These are phyloP conservation scores for Sporobolomyces phaffii DNA, from an alignment of 768 basidiomycete genomes.

Conservation along the genomic window DNA sequence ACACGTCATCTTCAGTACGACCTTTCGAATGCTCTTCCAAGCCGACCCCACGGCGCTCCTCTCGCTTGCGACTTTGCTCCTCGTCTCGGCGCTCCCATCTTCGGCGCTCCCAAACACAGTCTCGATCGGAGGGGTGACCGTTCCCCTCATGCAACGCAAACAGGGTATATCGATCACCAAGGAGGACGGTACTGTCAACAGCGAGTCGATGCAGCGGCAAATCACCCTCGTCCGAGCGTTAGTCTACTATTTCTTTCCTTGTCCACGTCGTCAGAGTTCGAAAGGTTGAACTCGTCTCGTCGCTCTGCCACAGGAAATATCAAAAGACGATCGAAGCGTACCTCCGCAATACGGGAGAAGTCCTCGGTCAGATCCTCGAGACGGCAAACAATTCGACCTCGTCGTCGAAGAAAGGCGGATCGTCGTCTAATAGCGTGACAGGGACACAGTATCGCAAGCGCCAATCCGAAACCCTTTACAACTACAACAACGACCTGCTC, in stretches of 20 bases:
- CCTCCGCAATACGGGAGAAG: conserved; percentile 19
- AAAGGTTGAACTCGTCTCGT: background rate
- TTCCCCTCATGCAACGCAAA: conserved; percentile 13
- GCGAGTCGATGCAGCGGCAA: conserved; percentile 12
- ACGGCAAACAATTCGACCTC: conserved; percentile 7
- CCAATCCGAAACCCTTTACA: conserved; percentile 10
- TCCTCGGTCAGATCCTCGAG: conserved; percentile 12
- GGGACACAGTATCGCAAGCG: conserved; percentile 1
- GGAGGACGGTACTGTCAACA: conserved; percentile 25
- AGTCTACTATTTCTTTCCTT: background rate
- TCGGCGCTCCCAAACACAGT: background rate
- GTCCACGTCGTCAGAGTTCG: too few species aligned
- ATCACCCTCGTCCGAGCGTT: conserved; percentile 13
- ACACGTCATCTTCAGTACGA: background rate
- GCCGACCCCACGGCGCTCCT: background rate
- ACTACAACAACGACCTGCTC: conserved; percentile 21
- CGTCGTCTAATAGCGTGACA: background rate
- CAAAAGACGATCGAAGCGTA: conserved; percentile 13
- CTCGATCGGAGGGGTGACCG: background rate
- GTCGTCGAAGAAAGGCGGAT: background rate
- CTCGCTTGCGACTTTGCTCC: background rate
- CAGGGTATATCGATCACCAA: conserved; percentile 7
- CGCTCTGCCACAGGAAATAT: conserved; percentile 2
- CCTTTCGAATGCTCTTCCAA: background rate
- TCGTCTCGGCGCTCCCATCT: background rate